Base-by-base conservation (phyloP, 1,139 yeast genomes). In the Magnusiomyces tetraspermus region DNA sequence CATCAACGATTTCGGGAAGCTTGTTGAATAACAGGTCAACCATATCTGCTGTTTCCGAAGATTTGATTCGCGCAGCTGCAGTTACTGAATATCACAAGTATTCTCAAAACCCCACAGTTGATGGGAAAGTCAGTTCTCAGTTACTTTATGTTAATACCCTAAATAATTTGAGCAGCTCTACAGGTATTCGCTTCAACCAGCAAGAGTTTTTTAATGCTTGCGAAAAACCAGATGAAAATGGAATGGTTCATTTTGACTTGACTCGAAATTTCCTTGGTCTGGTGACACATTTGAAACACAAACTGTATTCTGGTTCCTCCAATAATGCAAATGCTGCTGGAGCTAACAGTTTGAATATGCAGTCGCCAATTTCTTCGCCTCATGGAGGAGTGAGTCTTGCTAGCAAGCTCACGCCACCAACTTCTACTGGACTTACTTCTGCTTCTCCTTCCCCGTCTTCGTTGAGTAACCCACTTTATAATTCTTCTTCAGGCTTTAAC, bases 121-220 rank as follows among this genome's bases (percentile, higher is more conserved):
- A 68, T 48, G 71, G 71, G 17, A 67, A 56, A 53, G 65, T 68
- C 13, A 68, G 70, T 1, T 62, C 66, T 2, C 71, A 67, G 46
- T 61, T 63, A 17, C 38, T 33, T 33, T 33, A 33, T 15, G 17
- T 33, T 15, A 33, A 33, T 15, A 33, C 38, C 17, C n/a, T 33
- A 17, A 33, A 33, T 17, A 28, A 11, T 28, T 28, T 28, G 31
- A 28, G 31, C 11, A 33, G n/a, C n/a, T n/a, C n/a, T n/a, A n/a
- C 10, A 28, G n/a, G n/a, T 33, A 17, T 33, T 4, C 10, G 38
- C 5, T 33, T 33, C 38, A n/a, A 33, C 21, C 38, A 21, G n/a
- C 37, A 33, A 46, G 71, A 67, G 40, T 64, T 68, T 43, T 61
- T 60, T 51, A 50, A 50, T 36, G 70, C 71, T 1, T 62, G 66